Conservation (phyloP, 768 basidiomycete species). For the Hericium rajendrae region DNA sequence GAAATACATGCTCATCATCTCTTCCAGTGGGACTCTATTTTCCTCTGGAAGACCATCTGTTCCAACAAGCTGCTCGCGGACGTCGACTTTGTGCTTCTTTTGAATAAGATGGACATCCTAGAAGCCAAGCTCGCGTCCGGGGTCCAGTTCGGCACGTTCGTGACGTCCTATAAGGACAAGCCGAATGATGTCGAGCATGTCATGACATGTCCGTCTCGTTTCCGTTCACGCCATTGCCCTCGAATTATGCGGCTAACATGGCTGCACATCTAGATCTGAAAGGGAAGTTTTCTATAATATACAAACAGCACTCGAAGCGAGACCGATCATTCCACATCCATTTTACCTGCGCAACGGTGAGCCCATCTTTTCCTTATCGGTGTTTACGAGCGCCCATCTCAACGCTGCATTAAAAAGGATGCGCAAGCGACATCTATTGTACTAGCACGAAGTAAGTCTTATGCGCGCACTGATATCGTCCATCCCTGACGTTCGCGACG, state of each 20-base stretch:
- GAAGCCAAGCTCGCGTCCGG: slow-evolving; percentile 43
- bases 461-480: background rate
- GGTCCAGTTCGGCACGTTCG: slow-evolving; percentile 42
- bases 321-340: slow-evolving; percentile 42
- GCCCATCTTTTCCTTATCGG: slow-evolving; percentile 14
- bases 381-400: slow-evolving; percentile 3
- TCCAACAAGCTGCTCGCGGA: slow-evolving; percentile 43
- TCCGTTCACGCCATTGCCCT: background rate
- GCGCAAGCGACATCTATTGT: slow-evolving; percentile 36
- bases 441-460: slow-evolving; percentile 36
- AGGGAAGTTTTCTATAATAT: slow-evolving; percentile 39
- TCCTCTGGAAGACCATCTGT: slow-evolving; percentile 52
- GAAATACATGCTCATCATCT: background rate
- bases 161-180: slow-evolving; percentile 42
- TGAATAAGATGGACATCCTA: slow-evolving; percentile 57
- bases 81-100: slow-evolving; percentile 48
- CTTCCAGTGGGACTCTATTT: slow-evolving; percentile 42
- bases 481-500: slow-evolving; percentile 1
- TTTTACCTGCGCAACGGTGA: slow-evolving; percentile 48
- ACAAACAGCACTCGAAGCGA: slow-evolving; percentile 39
- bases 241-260: background rate
- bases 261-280: slow-evolving; percentile 33
- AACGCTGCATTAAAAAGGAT: slow-evolving; percentile 27
- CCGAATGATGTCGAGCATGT: slow-evolving; percentile 44
- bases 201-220: slow-evolving; percentile 36